Conservation (phyloP, 108 stramenopile genomes). For the Skeletonema grethae region DNA sequence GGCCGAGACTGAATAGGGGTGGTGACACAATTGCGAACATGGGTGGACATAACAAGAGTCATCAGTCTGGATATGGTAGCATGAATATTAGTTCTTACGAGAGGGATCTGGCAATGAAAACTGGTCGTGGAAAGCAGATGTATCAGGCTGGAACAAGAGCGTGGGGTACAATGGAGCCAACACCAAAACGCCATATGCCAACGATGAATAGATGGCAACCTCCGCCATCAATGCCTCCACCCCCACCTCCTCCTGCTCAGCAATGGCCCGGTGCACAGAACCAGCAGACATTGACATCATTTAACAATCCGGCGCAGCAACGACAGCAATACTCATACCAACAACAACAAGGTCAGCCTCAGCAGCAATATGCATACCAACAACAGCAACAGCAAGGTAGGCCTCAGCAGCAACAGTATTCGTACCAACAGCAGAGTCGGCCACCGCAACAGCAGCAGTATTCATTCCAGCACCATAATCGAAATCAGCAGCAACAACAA, state of each 20-base stretch:
- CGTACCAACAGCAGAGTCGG: conserved; percentile 13
- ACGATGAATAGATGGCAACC: conserved; percentile 53
- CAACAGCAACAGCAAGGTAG: conserved; percentile 31
- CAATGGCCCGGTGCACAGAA: conserved; percentile 28
- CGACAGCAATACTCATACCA: neutral
- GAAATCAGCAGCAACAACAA: conserved; percentile 16
- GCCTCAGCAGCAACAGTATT: conserved; percentile 14
- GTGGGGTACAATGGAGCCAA: conserved; percentile 88
- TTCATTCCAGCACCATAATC: conserved; percentile 27
- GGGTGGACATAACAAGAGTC: conserved; percentile 71
- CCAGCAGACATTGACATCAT: conserved; percentile 33
- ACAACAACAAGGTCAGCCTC: conserved; percentile 32
- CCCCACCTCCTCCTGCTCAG: conserved; percentile 39
- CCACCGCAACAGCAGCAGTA: conserved; percentile 21
- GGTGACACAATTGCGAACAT: conserved; percentile 85
- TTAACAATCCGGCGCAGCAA: conserved; percentile 27
- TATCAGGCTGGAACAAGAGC: conserved; percentile 82
- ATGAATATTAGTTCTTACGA: conserved; percentile 90
- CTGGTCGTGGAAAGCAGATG: conserved; percentile 80
- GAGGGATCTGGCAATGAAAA: conserved; percentile 70
- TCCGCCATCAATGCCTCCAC: conserved; percentile 27
- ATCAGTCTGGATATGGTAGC: conserved; percentile 78
- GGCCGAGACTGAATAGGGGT: conserved; percentile 80
- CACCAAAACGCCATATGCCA: conserved; percentile 61
- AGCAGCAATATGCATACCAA: conserved; percentile 22